These are phyloP conservation scores for Cyclotella sp. DNA, from an alignment of 108 stramenopile species.

Conservation along the genomic window DNA sequence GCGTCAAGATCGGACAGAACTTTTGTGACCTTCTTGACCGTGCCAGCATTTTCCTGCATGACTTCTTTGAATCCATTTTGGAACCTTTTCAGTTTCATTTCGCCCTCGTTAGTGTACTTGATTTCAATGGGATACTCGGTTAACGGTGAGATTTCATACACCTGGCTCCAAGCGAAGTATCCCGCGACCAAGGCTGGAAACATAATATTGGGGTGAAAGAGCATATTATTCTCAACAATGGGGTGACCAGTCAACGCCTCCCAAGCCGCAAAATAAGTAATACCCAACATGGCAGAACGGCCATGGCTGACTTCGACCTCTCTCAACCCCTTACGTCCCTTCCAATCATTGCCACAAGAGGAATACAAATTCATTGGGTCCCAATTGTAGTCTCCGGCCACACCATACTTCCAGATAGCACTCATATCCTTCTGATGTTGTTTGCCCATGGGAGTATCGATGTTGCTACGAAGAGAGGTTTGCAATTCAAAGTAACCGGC, in stretches of 20 bases:
- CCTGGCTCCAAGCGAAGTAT: constrained; percentile 62
- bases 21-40: constrained; percentile 11
- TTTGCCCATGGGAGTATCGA: constrained; percentile 60
- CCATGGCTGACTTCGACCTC: constrained; percentile 83
- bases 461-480: constrained; percentile 65
- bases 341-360: constrained; percentile 66
- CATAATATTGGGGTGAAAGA: constrained; percentile 79
- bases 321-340: constrained; percentile 80
- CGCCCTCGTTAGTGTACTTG: constrained; percentile 63
- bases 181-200: constrained; percentile 64
- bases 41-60: constrained; percentile 11
- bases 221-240: constrained; percentile 81
- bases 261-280: constrained; percentile 76
- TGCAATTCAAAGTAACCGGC: constrained; percentile 74
- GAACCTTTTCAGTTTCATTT: constrained; percentile 56
- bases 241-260: constrained; percentile 76
- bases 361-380: constrained; percentile 77
- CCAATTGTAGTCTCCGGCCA: constrained; percentile 87
- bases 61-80: constrained; percentile 25
- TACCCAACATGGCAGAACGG: constrained; percentile 81
- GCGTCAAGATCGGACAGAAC: constrained; percentile 24
- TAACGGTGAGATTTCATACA: constrained; percentile 64
- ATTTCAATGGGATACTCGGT: constrained; percentile 61
- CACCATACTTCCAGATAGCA: constrained; percentile 79
- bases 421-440: constrained; percentile 70